Percentiles rank a stretch among this genome's conserved stretches.
phyloP scores from a whole-genome alignment of 2,329 filamentous ascomycete genomes.

The Fusarium torreyae region DNA sequence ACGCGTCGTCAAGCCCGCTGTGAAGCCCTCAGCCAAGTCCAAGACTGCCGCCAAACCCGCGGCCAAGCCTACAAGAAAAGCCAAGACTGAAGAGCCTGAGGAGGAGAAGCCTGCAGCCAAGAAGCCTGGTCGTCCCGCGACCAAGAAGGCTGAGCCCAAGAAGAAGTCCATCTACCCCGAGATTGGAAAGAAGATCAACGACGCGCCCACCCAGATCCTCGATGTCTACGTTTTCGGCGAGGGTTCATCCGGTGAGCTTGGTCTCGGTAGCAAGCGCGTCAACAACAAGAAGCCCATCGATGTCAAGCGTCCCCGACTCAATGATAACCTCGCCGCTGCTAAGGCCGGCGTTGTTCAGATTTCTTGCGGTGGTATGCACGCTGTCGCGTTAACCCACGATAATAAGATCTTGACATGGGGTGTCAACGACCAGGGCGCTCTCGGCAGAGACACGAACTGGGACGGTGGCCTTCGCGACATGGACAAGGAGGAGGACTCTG shows the following conservation, averaged over 20 bases:
- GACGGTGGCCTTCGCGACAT: conserved; percentile 74
- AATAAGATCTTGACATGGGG: conserved; percentile 90
- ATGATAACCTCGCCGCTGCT: conserved; percentile 73
- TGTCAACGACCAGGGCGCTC: conserved; percentile 86
- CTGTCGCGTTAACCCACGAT: conserved; percentile 80
- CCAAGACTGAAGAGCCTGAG: conserved; percentile 62
- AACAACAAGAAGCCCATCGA: conserved; percentile 75
- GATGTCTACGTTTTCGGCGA: conserved; percentile 87
- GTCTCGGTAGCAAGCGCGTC: conserved; percentile 78
- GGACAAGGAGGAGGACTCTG: conserved; percentile 67
- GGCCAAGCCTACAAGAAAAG: conserved; percentile 42
- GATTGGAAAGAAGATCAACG: conserved; percentile 79
- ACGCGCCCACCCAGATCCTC: conserved; percentile 73
- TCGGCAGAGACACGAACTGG: conserved; percentile 81
- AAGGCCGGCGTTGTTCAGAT: conserved; percentile 83
- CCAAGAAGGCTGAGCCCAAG: conserved; percentile 40
- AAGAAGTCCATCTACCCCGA: conserved; percentile 59
- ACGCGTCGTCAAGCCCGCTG: conserved; percentile 48
- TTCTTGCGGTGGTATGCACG: conserved; percentile 87
- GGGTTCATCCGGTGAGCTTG: conserved; percentile 85
- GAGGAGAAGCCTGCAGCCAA: conserved; percentile 54
- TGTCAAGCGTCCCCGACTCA: conserved; percentile 86
- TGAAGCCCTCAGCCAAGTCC: conserved; percentile 48
- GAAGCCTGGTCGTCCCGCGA: conserved; percentile 37
- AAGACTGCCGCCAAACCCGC: conserved; percentile 42